A percentile compares a stretch with the other conserved stretches of the same genome.
Evolutionary conservation across 2,329 filamentous ascomycete genomes (phyloP).

Genomic region (Beauveria scarabaeidicola): DNA sequence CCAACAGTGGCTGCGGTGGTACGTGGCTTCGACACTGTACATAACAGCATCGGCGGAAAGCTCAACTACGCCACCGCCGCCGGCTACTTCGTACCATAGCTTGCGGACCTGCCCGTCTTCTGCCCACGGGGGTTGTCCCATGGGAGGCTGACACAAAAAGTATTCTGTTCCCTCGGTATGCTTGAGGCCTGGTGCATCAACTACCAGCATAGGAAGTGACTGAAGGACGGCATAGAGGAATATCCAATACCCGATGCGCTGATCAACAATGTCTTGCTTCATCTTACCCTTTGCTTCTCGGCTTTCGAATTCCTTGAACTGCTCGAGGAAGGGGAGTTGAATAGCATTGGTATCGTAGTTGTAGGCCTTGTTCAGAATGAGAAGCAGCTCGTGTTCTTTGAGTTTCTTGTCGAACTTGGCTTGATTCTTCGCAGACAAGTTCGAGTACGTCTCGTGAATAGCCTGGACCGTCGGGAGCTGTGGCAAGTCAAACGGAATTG

Average conservation of each 20-base stretch:
- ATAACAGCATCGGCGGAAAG: conserved; percentile 51
- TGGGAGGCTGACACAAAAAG: conserved; percentile 69
- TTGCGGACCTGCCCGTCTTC: conserved; percentile 55
- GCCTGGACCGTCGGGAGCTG: conserved; percentile 61
- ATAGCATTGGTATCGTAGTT: conserved; percentile 61
- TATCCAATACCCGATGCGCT: conserved; percentile 70
- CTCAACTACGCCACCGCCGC: conserved; percentile 49
- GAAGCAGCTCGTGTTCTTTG: conserved; percentile 68
- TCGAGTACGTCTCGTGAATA: conserved; percentile 55
- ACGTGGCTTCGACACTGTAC: conserved; percentile 53
- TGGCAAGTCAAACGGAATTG: conserved; percentile 83
- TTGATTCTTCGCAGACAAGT: conserved; percentile 64
- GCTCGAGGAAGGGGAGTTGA: conserved; percentile 54
- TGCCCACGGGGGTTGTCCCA: conserved; percentile 66
- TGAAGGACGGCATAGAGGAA: conserved; percentile 74
- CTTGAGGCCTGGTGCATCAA: conserved; percentile 63
- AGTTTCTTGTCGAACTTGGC: conserved; percentile 63
- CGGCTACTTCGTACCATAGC: conserved; percentile 69
- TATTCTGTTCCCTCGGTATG: conserved; percentile 69
- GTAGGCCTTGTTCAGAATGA: conserved; percentile 71
- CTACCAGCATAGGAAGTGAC: conserved; percentile 66
- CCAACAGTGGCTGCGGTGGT: conserved; percentile 51
- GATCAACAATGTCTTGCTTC: conserved; percentile 59
- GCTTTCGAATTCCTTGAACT: conserved; percentile 63
- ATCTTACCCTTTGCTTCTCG: conserved; percentile 57